Evolutionary conservation across 2,329 filamentous ascomycete genomes (phyloP).

Genomic region (Emergomyces orientalis): DNA sequence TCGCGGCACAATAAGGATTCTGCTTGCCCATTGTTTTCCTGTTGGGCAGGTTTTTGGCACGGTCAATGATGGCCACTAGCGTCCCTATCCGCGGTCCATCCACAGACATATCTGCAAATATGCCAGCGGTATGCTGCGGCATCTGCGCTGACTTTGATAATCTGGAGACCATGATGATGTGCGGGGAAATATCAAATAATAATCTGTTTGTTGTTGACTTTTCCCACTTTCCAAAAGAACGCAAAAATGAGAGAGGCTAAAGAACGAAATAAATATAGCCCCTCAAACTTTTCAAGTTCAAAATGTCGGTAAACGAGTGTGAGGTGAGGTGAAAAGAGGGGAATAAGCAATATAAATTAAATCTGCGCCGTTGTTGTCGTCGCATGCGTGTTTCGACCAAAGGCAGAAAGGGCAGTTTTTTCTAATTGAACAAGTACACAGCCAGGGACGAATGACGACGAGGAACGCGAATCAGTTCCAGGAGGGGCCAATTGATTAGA

Average conservation of each 20-base stretch:
- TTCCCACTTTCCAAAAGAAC: not conserved
- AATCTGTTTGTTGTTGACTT: not conserved
- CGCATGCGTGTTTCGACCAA: not conserved
- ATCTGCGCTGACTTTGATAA: slow-evolving; percentile 44
- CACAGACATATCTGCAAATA: slow-evolving; percentile 86
- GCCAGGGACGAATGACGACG: slow-evolving; percentile 2
- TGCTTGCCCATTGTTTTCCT: slow-evolving; percentile 97
- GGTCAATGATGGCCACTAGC: slow-evolving; percentile 81
- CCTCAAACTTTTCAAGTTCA: not conserved
- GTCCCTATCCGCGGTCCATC: slow-evolving; percentile 92
- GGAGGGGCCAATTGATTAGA: not conserved
- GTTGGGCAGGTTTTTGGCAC: slow-evolving; percentile 95
- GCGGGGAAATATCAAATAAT: not conserved
- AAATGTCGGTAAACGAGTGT: not conserved
- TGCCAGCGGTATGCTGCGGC: slow-evolving; percentile 77
- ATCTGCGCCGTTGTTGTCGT: not conserved
- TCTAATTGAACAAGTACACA: not conserved
- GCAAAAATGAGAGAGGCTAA: not conserved
- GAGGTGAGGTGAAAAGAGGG: not conserved
- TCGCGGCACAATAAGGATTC: slow-evolving; percentile 90
- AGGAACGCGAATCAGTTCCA: not conserved
- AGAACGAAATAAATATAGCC: not conserved
- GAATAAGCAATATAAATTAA: not conserved
- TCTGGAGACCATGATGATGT: slow-evolving; percentile 18
- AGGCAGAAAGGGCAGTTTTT: not conserved